phyloP scores from a whole-genome alignment of 164 flowering plant species.

The Dillenia suffruticosa region DNA sequence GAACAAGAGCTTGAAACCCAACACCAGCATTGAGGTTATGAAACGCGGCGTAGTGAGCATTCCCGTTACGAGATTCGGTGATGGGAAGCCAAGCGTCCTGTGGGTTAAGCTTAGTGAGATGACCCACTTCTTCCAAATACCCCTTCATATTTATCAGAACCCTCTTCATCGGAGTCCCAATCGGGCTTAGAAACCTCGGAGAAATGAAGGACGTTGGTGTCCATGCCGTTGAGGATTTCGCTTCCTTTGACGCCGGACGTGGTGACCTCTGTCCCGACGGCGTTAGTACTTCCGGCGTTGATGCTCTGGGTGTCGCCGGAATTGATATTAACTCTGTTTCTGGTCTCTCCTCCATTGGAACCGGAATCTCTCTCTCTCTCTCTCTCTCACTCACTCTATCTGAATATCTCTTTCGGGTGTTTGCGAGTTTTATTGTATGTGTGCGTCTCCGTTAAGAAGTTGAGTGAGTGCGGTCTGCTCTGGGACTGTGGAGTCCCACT shows the following conservation, averaged over 20 bases:
- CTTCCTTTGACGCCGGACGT: conserved; percentile 31
- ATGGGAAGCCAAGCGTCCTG: conserved; percentile 99
- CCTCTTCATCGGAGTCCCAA: conserved; percentile 97
- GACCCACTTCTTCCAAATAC: conserved; percentile 93
- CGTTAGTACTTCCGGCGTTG: conserved; percentile 86
- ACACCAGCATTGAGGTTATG: conserved; percentile 95
- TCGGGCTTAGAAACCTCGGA: conserved; percentile 90
- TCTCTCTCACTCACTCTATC: too few species aligned
- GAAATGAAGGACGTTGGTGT: conserved; percentile 92
- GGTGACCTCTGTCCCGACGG: conserved; percentile 91
- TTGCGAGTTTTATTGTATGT: too few species aligned
- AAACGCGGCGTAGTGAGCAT: conserved; percentile 97
- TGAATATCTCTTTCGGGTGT: too few species aligned
- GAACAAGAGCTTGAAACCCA: conserved; percentile 89
- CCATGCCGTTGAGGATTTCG: conserved; percentile 58
- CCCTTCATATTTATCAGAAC: conserved; percentile 91
- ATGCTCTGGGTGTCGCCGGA: conserved; percentile 82
- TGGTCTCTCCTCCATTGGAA: conserved; percentile 67
- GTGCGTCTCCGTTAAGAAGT: too few species aligned
- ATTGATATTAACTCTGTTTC: conserved; percentile 94
- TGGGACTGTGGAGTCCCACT: too few species aligned
- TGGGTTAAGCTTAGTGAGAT: conserved; percentile 90
- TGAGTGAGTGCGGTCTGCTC: too few species aligned
- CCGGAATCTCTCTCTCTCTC: too few species aligned
- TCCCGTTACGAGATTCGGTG: conserved; percentile 95